Conservation (phyloP, 306 rosid genomes). For the Arachis hypogaea region DNA sequence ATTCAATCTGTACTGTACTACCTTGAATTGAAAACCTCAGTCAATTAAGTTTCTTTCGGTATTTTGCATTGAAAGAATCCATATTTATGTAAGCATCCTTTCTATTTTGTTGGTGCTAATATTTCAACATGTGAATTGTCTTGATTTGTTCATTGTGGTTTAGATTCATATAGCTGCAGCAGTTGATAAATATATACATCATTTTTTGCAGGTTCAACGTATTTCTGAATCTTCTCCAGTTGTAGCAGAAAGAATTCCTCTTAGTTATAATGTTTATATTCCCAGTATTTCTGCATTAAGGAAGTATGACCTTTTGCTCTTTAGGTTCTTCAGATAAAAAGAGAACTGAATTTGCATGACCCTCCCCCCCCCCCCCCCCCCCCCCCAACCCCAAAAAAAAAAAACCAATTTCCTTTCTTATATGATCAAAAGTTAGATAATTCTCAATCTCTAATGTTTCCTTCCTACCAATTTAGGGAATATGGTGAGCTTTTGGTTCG, state of each 20-base stretch:
- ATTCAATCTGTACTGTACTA: background rate
- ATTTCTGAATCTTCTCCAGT: conserved; percentile 65
- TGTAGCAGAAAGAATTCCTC: conserved; percentile 63
- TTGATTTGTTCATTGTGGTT: conserved; percentile 24
- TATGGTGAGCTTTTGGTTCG: conserved; percentile 88
- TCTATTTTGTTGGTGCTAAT: background rate
- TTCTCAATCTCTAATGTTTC: conserved; percentile 5
- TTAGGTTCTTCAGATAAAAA: background rate
- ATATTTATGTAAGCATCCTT: background rate
- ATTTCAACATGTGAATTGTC: conserved; percentile 19
- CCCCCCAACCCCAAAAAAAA: background rate
- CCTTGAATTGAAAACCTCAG: conserved; percentile 2
- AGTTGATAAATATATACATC: conserved; percentile 27
- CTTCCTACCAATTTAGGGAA: conserved; percentile 59
- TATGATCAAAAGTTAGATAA: conserved; percentile 24
- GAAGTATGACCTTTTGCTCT: conserved; percentile 59
- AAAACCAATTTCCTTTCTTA: background rate
- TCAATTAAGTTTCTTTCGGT: background rate
- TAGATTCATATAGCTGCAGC: conserved; percentile 8
- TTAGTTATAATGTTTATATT: conserved; percentile 64
- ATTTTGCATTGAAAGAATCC: background rate
- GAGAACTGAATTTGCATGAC: no score
- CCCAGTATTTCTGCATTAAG: conserved; percentile 85
- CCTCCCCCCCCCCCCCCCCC: background rate
- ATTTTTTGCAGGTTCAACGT: conserved; percentile 71